These are phyloP conservation scores for Taphrina wiesneri DNA, from an alignment of 1,139 yeast genomes.

Conservation along the genomic window DNA sequence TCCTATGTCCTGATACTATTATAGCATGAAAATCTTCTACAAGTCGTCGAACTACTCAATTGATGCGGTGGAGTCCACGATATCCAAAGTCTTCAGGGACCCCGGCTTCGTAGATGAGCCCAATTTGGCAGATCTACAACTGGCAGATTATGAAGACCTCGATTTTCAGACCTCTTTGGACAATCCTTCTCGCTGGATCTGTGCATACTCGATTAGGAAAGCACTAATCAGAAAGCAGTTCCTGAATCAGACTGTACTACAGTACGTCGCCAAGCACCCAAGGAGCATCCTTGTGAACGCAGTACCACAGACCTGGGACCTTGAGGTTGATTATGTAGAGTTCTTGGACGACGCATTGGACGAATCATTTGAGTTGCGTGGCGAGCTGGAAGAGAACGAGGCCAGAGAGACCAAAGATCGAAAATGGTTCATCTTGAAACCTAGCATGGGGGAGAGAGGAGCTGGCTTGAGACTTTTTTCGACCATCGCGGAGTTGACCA, in stretches of 20 bases:
- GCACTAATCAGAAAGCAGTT: conserved; percentile 88
- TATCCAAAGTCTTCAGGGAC: background rate
- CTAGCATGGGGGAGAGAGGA: conserved; percentile 96
- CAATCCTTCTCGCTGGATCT: conserved; percentile 54
- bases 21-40: conserved; percentile 10
- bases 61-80: background rate
- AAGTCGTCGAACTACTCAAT: background rate
- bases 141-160: conserved; percentile 85
- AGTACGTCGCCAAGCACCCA: conserved; percentile 74
- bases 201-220: conserved; percentile 52
- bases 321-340: conserved; percentile 95
- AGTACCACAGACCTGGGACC: conserved; percentile 71
- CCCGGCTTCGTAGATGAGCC: conserved; percentile 29
- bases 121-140: conserved; percentile 59
- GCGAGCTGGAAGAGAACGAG: conserved; percentile 61
- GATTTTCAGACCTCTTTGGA: conserved; percentile 64
- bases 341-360: conserved; percentile 90
- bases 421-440: conserved; percentile 83
- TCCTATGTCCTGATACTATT: background rate
- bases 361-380: conserved; percentile 83
- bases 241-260: conserved; percentile 73
- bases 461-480: conserved; percentile 86
- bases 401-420: conserved; percentile 42
- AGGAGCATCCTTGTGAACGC: conserved; percentile 59
- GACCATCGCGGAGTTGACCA: conserved; percentile 76